phyloP scores from a whole-genome alignment of 2,329 filamentous ascomycete species.

The Macrophomina tecta region DNA sequence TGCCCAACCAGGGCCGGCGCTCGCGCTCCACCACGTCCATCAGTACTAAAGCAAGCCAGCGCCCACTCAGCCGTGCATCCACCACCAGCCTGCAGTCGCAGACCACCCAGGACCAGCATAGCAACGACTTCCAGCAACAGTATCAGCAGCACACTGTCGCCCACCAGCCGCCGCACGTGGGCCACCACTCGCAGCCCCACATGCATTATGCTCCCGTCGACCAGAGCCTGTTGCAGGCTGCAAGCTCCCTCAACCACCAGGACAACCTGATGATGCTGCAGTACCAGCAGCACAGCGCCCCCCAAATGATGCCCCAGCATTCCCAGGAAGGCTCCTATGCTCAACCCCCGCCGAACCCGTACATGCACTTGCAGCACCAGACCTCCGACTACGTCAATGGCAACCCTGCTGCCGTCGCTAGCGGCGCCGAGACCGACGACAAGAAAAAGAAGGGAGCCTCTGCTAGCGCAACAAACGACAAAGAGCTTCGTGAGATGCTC shows the following conservation, averaged over 20 bases:
- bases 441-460: constrained; percentile 65
- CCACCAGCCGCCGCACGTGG: constrained; percentile 34
- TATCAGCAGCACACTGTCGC: constrained; percentile 32
- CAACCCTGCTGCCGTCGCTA: constrained; percentile 16
- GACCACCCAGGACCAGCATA: constrained; percentile 34
- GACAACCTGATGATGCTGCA: constrained; percentile 23
- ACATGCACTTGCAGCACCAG: constrained; percentile 25
- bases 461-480: constrained; percentile 78
- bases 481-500: constrained; percentile 79
- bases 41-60: constrained; percentile 49
- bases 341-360: constrained; percentile 19
- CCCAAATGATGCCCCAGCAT: constrained; percentile 27
- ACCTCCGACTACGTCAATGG: constrained; percentile 1
- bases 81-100: constrained; percentile 54
- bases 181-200: constrained; percentile 24
- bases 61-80: constrained; percentile 55
- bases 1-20: constrained; percentile 47
- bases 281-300: constrained; percentile 18
- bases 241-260: constrained; percentile 33
- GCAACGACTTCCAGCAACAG: constrained; percentile 33
- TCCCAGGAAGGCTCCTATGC: constrained; percentile 18
- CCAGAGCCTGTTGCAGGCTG: constrained; percentile 42
- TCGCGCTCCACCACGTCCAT: constrained; percentile 55
- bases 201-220: constrained; percentile 39
- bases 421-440: constrained; percentile 41